Evolutionary conservation across 1,284 basidiomycete species (phyloP).

Genomic region (Leccinum solheimii): DNA sequence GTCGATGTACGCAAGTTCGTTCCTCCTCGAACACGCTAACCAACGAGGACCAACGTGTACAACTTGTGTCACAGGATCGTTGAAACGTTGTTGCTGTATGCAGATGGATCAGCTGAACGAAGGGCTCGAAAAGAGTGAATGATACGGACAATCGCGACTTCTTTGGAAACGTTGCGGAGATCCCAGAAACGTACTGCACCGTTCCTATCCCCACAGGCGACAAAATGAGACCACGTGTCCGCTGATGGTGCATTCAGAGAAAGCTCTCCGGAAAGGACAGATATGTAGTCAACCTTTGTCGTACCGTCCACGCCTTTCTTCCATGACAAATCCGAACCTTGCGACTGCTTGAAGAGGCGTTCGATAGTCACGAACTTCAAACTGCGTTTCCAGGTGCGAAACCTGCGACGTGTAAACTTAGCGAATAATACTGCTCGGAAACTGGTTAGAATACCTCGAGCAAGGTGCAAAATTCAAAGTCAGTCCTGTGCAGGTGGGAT

Average conservation of each 20-base stretch:
- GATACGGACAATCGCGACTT: slow-evolving; percentile 33
- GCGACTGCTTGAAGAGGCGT: slow-evolving; percentile 37
- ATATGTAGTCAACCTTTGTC: slow-evolving; percentile 39
- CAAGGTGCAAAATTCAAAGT: slow-evolving; percentile 41
- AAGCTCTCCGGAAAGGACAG: neutral
- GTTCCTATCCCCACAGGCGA: slow-evolving; percentile 46
- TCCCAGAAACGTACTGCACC: slow-evolving; percentile 51
- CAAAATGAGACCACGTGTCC: slow-evolving; percentile 34
- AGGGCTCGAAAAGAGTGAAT: neutral
- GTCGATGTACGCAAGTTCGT: slow-evolving; percentile 25
- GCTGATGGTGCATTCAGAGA: slow-evolving; percentile 23
- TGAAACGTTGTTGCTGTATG: slow-evolving; percentile 37
- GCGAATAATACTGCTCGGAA: neutral
- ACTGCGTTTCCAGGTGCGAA: slow-evolving; percentile 52
- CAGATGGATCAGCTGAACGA: neutral
- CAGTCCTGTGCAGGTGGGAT: slow-evolving; percentile 43
- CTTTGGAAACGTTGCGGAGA: slow-evolving; percentile 39
- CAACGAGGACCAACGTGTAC: slow-evolving; percentile 35
- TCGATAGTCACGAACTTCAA: slow-evolving; percentile 51
- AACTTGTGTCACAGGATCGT: slow-evolving; percentile 42
- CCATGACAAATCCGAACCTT: slow-evolving; percentile 45
- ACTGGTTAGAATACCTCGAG: slow-evolving; percentile 41
- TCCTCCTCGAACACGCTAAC: slow-evolving; percentile 40
- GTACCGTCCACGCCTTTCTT: slow-evolving; percentile 43
- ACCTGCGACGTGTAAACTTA: slow-evolving; percentile 35